Evolutionary conservation across 2,329 filamentous ascomycete species (phyloP), one percentile per base, ranked within the genome.

Genomic region (Cladosporium sp.): DNA sequence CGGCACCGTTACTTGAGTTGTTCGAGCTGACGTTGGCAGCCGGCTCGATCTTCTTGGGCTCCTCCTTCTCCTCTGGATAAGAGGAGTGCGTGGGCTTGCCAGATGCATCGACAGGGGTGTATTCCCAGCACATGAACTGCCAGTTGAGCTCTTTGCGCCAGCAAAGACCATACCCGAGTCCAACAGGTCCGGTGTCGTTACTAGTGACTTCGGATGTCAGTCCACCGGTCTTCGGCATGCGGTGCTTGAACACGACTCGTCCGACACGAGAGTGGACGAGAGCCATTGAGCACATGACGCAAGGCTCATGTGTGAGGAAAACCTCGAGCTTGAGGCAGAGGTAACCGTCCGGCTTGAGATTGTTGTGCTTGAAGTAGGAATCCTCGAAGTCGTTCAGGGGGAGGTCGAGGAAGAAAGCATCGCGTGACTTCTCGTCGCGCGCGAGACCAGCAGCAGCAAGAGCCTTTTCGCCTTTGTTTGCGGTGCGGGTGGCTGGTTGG

Each of bases 231-330:
- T 82, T 74, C 43, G 81, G 79, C 86, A 95, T 93, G 52, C 87
- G 81, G 57, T 84, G 78, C 58, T 82, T 83, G 70, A 95, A 95
- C 37, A 95, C 79, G 48, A 91, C 87, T 49, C 86, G 84, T 42
- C 88, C 85, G 78, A 98, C 95, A 46, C 93, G 83, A 8, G 92
- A 96, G 67, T 97, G 91, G 18, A 97, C 77, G 61, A 97, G 86
- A 1, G 89, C 93, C 93, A 97, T 97, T 34, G 87, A 89, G 72
- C 93, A 98, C 81, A 95, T 95, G 55, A 95, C 81, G 67, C 93
- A 98, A 4, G 93, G 93, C 72, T 98, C 93, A 66, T 97, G 91
- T 2, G 91, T 95, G 56, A 95, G 77, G 72, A 96, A 97, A 53
- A 98, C 81, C 70, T 97, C 92, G 31, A 98, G 79, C 51, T 89